Evolutionary conservation across 352 stramenopile genomes (phyloP), one percentile per base, ranked within the genome.

Genomic region (Pythium rishiriense): DNA sequence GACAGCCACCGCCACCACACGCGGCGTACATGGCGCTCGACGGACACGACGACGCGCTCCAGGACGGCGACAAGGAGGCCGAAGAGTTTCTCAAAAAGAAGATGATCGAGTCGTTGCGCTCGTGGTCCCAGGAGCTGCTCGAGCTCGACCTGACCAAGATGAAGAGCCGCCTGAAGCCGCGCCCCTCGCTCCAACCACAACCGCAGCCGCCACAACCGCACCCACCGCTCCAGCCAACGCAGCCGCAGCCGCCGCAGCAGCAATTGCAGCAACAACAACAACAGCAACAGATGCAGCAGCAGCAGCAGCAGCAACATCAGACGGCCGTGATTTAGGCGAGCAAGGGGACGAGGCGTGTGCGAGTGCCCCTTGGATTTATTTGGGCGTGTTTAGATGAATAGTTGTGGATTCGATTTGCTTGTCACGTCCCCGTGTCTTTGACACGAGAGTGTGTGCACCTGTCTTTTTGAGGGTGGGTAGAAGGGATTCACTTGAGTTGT

Each of bases 51-150:
- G 62, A 24, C 5, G 41, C 21, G 5, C 37, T 17, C 14, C 37
- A 43, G 17, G 71, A 84, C 25, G 62, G 60, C 19, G 59, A 75
- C 0, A 56, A 53, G 7, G 54, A 77, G 7, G 73, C 79, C 4
- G 79, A 90, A 41, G 81, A 87, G 51, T 82, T 81, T 29, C 56
- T 90, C 8, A 87, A 86, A 37, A 89, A 89, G 69, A 90, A 90
- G 56, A 90, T 92, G 81, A 75, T 90, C 47, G 83, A 88, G 43
- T 79, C 78, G 15, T 58, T 92, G 43, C 79, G 83, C 0, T 29
- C 66, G 15, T 92, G 83, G 83, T 90, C 83, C 2, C 79, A 92
- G 50, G 83, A 92, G 50, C 68, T 92, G 10, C 77, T 89, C 71
- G 75, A 87, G 45, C 68, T 78, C 12, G 83, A 92, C 59, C 54